phyloP scores from a whole-genome alignment of 1,139 yeast genomes.

The Pichia norvegensis region DNA sequence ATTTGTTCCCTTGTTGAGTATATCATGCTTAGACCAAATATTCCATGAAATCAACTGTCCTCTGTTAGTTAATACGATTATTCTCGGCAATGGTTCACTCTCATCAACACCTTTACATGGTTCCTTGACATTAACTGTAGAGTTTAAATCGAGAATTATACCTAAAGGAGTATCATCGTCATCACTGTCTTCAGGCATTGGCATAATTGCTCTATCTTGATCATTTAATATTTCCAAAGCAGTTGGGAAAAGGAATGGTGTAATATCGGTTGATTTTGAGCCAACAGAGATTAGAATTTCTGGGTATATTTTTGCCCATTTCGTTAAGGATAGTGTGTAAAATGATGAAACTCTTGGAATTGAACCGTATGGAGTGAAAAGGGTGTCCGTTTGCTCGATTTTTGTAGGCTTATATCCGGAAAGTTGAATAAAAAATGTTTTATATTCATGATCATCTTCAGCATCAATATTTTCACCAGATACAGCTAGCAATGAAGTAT shows the following conservation, averaged over 20 bases:
- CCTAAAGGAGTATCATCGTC: conserved; percentile 72
- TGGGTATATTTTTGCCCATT: conserved; percentile 37
- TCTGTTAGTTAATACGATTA: conserved; percentile 54
- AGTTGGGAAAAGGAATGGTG: conserved; percentile 33
- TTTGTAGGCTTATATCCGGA: neutral
- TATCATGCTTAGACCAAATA: conserved; percentile 44
- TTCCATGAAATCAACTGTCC: conserved; percentile 63
- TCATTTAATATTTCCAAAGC: conserved; percentile 50
- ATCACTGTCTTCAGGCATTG: conserved; percentile 54
- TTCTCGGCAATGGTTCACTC: conserved; percentile 52
- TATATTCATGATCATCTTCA: conserved; percentile 7
- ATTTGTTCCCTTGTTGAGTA: conserved; percentile 29
- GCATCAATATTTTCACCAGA: conserved; percentile 5
- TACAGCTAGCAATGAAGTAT: conserved; percentile 4
- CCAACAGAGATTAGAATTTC: conserved; percentile 42
- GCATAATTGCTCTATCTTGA: conserved; percentile 61
- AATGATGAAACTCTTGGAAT: conserved; percentile 42
- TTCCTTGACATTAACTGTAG: conserved; percentile 36
- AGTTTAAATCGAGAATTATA: conserved; percentile 49
- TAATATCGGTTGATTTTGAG: conserved; percentile 56
- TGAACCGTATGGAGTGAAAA: conserved; percentile 42
- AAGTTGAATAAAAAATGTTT: conserved; percentile 5
- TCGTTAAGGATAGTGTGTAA: conserved; percentile 36
- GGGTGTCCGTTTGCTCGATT: conserved; percentile 20
- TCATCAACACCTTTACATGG: conserved; percentile 55